These are phyloP conservation scores for Euphorbia pulcherrima DNA, from an alignment of 345 rosid species.

Conservation along the genomic window DNA sequence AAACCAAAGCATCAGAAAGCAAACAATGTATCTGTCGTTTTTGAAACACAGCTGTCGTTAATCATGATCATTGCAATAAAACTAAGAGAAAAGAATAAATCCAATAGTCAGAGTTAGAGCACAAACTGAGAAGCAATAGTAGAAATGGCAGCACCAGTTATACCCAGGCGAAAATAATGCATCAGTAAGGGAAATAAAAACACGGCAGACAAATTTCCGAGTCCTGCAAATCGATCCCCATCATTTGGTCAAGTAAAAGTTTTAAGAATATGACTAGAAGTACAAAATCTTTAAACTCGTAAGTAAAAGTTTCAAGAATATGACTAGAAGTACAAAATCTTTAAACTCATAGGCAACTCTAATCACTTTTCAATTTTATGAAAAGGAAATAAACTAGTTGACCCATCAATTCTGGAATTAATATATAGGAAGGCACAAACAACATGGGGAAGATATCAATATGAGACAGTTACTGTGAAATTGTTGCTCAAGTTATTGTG, in stretches of 20 bases:
- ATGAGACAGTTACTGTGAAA: too few species aligned
- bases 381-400: too few species aligned
- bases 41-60: slow-evolving; percentile 2
- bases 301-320: slow-evolving; percentile 1
- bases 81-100: background rate
- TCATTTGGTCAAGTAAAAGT: background rate
- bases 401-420: background rate
- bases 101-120: background rate
- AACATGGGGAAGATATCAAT: too few species aligned
- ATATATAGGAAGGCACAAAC: too few species aligned
- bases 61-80: background rate
- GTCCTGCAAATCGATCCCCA: slow-evolving; percentile 23
- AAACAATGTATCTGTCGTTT: slow-evolving; percentile 31
- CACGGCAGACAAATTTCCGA: slow-evolving; percentile 36
- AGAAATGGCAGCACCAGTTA: slow-evolving; percentile 40
- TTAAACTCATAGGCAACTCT: too few species aligned
- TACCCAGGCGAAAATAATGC: slow-evolving; percentile 27
- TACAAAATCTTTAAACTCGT: too few species aligned
- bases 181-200: slow-evolving; percentile 34
- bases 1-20: slow-evolving; percentile 33
- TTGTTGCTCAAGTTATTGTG: too few species aligned
- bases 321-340: background rate
- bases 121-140: slow-evolving; percentile 39
- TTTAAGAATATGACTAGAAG: background rate
- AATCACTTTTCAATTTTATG: too few species aligned